Conservation (phyloP, 2,329 filamentous ascomycete species). For the Neoascochyta sp. region DNA sequence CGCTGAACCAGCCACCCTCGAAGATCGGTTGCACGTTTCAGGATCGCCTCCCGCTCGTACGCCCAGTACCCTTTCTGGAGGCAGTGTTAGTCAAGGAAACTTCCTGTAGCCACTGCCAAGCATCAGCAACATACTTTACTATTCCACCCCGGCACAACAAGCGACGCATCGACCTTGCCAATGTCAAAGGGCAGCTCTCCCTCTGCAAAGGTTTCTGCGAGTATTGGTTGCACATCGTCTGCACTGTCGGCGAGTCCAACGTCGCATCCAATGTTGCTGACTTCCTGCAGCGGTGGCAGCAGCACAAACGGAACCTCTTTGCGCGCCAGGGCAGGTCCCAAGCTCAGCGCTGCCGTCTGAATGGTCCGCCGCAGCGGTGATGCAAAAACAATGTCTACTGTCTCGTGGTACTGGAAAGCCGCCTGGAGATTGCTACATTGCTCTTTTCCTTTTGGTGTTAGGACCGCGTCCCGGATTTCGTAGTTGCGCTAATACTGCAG, state of each 20-base stretch:
- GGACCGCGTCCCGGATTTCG: constrained; percentile 67
- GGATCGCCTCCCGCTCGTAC: constrained; percentile 26
- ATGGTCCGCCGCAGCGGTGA: constrained; percentile 79
- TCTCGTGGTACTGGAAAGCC: constrained; percentile 57
- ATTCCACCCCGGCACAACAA: constrained; percentile 67
- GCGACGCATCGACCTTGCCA: constrained; percentile 55
- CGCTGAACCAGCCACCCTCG: constrained; percentile 28
- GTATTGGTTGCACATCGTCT: constrained; percentile 44
- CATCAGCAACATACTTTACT: constrained; percentile 52
- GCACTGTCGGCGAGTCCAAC: constrained; percentile 53
- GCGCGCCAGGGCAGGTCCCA: constrained; percentile 49
- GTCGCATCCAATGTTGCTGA: constrained; percentile 71
- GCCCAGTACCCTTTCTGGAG: constrained; percentile 31
- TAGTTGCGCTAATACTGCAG: constrained; percentile 64
- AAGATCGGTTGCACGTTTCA: constrained; percentile 26
- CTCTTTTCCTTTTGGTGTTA: constrained; percentile 70
- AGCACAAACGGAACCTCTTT: constrained; percentile 51
- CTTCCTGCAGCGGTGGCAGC: constrained; percentile 75
- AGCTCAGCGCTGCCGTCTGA: constrained; percentile 69
- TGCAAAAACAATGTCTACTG: constrained; percentile 66
- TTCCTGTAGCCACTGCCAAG: background rate
- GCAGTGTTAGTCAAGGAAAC: constrained; percentile 6
- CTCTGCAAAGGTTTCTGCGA: constrained; percentile 45
- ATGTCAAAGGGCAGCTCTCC: constrained; percentile 54
- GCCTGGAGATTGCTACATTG: constrained; percentile 66